Evolutionary conservation across 495 filamentous ascomycete genomes (phyloP), one percentile per base, ranked within the genome.

Genomic region (Pyrenula massariospora): DNA sequence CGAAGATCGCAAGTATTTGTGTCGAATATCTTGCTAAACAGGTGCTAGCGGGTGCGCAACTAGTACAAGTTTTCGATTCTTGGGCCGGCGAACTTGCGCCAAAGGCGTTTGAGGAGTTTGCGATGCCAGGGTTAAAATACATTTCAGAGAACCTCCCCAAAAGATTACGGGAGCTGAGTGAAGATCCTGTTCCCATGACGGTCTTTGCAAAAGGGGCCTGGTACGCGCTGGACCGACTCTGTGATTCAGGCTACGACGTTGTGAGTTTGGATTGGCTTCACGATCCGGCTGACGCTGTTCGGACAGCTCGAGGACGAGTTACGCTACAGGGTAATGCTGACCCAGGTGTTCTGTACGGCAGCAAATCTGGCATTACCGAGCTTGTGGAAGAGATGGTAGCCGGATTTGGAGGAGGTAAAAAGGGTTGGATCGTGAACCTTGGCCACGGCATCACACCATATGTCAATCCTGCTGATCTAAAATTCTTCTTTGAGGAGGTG

Each of bases 121-220:
- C 90, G 8, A 77, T 91, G 51, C 93, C 92, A 1, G 95, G 94
- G 63, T 77, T 98, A 55, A 78, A 79, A 15, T 82, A 91, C 61
- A 97, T 98, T 56, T 84, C 90, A 12, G 70, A 83, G 56, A 73
- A 89, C 51, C 76, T 97, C 12, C 92, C 92, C 0, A 74, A 70
- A 56, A 78, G 81, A 25, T 70, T 98, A 60, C 70, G 73, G 58
- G 85, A 89, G 68, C 73, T 94, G 63, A 83, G 82, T 0, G 65
- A 91, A 50, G 86, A 91, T 56, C 75, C 73, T 2, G 94, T 97
- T 1, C 93, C 93, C 1, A 96, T 98, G 93, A 93, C 89, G n/a
- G 89, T 96, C 15, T 98, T 98, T 68, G 90, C 93, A n/a, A 98
- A 98, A 73, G 93, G 93, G 2, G 91, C 93, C n/a, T 95, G 93